Base-by-base conservation (phyloP, 306 rosid species). In the Fragaria iinumae region DNA sequence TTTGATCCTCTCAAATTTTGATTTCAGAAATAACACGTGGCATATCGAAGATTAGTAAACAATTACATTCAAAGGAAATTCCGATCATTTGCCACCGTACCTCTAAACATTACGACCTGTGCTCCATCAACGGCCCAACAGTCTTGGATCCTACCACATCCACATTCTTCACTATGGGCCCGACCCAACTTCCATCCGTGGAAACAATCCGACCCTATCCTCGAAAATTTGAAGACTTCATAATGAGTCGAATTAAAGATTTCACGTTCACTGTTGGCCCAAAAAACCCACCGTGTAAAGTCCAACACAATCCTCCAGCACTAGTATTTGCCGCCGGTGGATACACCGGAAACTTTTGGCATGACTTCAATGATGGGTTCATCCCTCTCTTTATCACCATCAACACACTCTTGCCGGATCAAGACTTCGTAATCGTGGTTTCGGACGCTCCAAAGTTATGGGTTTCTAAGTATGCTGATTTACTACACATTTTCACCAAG, bases 331-430 rank as follows among this genome's bases (percentile, higher is more conserved):
- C 85, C 47, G 89, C 77, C 1, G 84, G 77, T 0, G 93, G 96
- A n/a, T 91, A 80, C 82, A 84, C 76, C 0, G 89, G 87, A 66
- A 89, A 91, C 77, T 84, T 85, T 57, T 89, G 75, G 66, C 91
- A 89, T 8, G 91, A 84, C 5, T 81, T 91, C 48, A 83, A 83
- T 0, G 93, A 89, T 11, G 87, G 78, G 14, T 84, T 91, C 72
- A 65, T 89, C 57, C 87, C 93, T 11, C 83, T 91, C 64, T 87
- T 82, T 71, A 87, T 91, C 82, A 91, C 93, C 70, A 62, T 71
- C 29, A 71, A 84, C 21, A 76, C 88, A 0, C 2, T 82, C 1
- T 80, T 73, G 66, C 68, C 43, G 0, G 11, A 83, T 36, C 84
- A 59, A 66, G 69, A 89, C 18, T 76, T 90, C 0, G 52, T 63